Base-by-base conservation (phyloP, 2,329 filamentous ascomycete species). In the Grosmannia huntii region DNA sequence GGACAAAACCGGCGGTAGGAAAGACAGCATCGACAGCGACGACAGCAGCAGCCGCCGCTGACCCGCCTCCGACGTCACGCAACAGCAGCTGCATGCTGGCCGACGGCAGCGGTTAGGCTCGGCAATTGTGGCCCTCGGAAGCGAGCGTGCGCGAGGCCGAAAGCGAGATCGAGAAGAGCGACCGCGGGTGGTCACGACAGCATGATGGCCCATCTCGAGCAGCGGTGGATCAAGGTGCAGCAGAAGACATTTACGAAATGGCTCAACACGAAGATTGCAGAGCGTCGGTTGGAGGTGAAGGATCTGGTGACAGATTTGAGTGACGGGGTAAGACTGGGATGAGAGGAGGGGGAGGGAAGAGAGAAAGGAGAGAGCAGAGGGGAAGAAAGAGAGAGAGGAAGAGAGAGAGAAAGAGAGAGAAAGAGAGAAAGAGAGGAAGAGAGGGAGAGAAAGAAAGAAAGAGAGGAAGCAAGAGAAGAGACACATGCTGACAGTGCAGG, bases 241-340 rank as follows among this genome's bases (percentile, higher is more conserved):
- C 87, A 97, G 73, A 99, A 97, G 81, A 99, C 94, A 31, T 99
- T 99, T 73, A 96, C 91, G 60, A 99, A 97, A 89, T 99, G 94
- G 94, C 83, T 99, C 65, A 99, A 99, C 74, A 95, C 90, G 66
- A 99, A 99, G 75, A 77, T 99, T 67, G 86, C 87, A 70, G 80
- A 77, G 61, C 84, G 92, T 65, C 76, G 86, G 58, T 75, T 96
- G 63, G 84, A 86, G 67, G 89, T 97, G 67, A 85, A 89, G 68
- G 89, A 96, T 71, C 79, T 99, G 59, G 90, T 95, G 61, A 79
- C 79, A 62, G 94, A 97, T 73, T 82, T 99, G 60, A 92, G 89
- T 68, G 91, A 97, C 75, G 94, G 94, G 67, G 92, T 95, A 79
- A 72, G 87, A 38, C 6, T 12, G 28, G 36, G 14, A 16, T 16